phyloP scores from a whole-genome alignment of 257 asterid species.

The Solanum verrucosum region DNA sequence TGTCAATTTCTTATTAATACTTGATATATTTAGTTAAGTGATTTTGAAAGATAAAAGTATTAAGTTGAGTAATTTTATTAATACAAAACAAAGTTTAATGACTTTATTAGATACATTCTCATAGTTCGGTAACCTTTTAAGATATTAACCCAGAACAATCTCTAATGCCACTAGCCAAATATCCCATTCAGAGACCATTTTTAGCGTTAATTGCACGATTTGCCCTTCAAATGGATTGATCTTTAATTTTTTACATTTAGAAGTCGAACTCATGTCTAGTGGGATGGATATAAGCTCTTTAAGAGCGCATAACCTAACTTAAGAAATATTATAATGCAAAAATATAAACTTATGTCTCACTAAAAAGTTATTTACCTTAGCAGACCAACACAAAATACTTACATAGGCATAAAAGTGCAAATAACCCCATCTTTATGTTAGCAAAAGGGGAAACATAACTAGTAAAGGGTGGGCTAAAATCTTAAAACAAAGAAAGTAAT shows the following conservation, averaged over 20 bases:
- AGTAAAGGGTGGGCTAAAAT: background rate
- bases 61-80: background rate
- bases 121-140: too few relatives aligned
- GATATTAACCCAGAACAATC: background rate
- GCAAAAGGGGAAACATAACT: background rate
- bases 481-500: background rate
- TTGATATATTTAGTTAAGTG: background rate
- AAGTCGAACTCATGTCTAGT: too few relatives aligned
- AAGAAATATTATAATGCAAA: background rate
- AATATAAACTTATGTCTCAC: background rate
- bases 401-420: background rate
- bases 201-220: background rate
- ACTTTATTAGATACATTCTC: background rate
- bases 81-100: too few relatives aligned
- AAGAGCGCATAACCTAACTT: too few relatives aligned
- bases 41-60: background rate
- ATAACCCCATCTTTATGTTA: background rate
- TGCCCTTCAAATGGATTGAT: background rate
- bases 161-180: background rate
- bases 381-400: background rate
- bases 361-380: background rate
- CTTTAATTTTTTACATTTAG: too few relatives aligned
- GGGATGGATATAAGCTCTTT: too few relatives aligned
- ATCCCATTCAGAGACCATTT: background rate
- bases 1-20: too few relatives aligned